Base-by-base conservation (phyloP, 345 rosid species). In the Geranium brycei region DNA sequence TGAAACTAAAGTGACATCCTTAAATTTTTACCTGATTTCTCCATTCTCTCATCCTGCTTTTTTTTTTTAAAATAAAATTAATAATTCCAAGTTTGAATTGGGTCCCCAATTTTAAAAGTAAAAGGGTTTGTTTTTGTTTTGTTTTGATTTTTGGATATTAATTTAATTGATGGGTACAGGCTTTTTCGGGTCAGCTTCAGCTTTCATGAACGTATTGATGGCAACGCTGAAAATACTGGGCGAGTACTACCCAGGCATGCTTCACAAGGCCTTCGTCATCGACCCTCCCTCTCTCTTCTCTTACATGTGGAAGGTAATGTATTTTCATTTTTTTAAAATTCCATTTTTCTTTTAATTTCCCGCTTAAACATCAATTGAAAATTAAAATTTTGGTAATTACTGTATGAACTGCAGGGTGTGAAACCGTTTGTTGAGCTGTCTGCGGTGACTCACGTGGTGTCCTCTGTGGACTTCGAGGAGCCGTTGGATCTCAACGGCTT, bases 251-350 rank as follows among this genome's bases (percentile, higher is more conserved):
- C 99, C 99, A 0, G 81, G 89, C 64, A 83, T 88, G 61, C 97
- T 93, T 76, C 73, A 74, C 82, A 81, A 78, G 70, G 82, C 89
- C 66, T 90, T 93, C 69, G 83, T 90, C 72, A 90, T 93, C 72
- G 96, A 93, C 73, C 92, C 99, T n/a, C 95, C 99, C 47, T 85
- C 97, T 0, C 82, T 93, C 28, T 93, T 93, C 74, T 80, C 97
- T 67, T 90, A 83, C 59, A 63, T 93, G 1, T 93, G 97, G 97
- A 93, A 93, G 99, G 99, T 90, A 75, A 4, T 17, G 28, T n/a
- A n/a, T 3, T 7, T 8, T 13, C 10, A 0, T 6, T 47, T 11
- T 6, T 8, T 8, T 13, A 0, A 47, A 6, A 47, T 47, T 8
- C 53, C 12, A 3, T 47, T 47, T 13, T 47, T 47, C 47, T 38